Evolutionary conservation across 1,284 basidiomycete genomes (phyloP).

Genomic region (Schizopora paradoxa): DNA sequence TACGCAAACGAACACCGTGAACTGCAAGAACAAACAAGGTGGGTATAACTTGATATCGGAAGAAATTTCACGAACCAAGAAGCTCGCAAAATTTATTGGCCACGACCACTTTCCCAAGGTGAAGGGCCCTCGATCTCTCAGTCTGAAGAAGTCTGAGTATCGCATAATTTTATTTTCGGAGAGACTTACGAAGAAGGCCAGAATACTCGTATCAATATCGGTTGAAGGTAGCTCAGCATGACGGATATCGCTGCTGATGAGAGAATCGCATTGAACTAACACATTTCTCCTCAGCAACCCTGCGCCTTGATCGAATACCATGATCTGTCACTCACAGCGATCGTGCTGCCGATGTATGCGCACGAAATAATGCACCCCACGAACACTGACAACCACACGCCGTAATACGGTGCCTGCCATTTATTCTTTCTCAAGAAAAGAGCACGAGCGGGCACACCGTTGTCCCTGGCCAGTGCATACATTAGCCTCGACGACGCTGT

Average conservation of each 20-base stretch:
- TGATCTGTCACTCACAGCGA: slow-evolving; percentile 38
- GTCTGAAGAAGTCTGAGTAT: slow-evolving; percentile 25
- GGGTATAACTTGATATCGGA: neutral
- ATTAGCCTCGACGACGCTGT: slow-evolving; percentile 53
- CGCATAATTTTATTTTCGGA: neutral
- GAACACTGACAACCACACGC: slow-evolving; percentile 51
- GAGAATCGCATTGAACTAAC: slow-evolving; percentile 50
- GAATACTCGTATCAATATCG: slow-evolving; percentile 53
- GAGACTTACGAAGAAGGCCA: slow-evolving; percentile 46
- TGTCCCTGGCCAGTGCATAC: slow-evolving; percentile 52
- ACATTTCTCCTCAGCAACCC: neutral
- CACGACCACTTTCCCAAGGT: slow-evolving; percentile 49
- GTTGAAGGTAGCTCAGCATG: slow-evolving; percentile 55
- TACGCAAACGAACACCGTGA: slow-evolving; percentile 48
- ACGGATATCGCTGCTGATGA: slow-evolving; percentile 54
- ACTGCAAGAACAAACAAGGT: slow-evolving; percentile 29
- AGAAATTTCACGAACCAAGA: slow-evolving; percentile 32
- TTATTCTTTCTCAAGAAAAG: slow-evolving; percentile 47
- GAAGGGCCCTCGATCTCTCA: slow-evolving; percentile 48
- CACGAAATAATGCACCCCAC: slow-evolving; percentile 53
- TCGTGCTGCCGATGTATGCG: slow-evolving; percentile 51
- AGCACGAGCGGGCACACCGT: slow-evolving; percentile 41
- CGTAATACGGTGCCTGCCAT: slow-evolving; percentile 50
- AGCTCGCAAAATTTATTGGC: slow-evolving; percentile 44
- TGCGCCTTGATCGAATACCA: neutral